These are phyloP conservation scores for Suillus spraguei DNA, from an alignment of 768 basidiomycete genomes.

Conservation along the genomic window DNA sequence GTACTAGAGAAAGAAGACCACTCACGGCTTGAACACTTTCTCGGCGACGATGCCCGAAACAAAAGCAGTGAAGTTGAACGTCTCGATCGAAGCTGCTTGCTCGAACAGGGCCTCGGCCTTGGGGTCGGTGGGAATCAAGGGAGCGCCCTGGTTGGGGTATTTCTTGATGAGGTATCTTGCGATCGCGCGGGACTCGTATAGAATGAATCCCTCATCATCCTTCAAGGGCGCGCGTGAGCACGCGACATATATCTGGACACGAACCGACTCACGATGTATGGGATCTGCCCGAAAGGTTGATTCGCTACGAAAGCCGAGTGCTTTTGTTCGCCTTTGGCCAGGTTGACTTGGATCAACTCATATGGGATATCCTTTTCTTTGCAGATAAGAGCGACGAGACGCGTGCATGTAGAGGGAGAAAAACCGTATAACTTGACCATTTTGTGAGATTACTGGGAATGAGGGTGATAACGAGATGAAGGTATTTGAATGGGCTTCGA, in stretches of 20 bases:
- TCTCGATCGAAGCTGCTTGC: conserved; percentile 47
- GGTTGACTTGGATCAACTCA: conserved; percentile 47
- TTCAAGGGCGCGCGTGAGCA: conserved; percentile 14
- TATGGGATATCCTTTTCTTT: conserved; percentile 59
- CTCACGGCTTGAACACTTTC: conserved; percentile 55
- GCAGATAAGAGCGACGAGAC: conserved; percentile 51
- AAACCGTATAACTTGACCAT: conserved; percentile 41
- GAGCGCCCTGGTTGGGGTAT: conserved; percentile 53
- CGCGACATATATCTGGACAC: not conserved
- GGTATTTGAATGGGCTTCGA: too few relatives aligned
- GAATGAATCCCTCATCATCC: conserved; percentile 63
- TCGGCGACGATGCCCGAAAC: conserved; percentile 43
- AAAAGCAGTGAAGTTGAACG: conserved; percentile 12
- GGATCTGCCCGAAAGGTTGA: conserved; percentile 64
- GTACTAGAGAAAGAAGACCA: conserved; percentile 3
- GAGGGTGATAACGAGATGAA: too few relatives aligned
- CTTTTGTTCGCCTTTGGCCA: conserved; percentile 51
- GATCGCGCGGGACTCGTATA: conserved; percentile 69
- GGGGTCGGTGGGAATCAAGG: conserved; percentile 38
- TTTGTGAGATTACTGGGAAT: not conserved
- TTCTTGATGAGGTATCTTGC: conserved; percentile 58
- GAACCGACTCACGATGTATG: conserved; percentile 38
- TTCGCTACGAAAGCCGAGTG: conserved; percentile 40
- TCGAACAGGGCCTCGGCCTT: conserved; percentile 35
- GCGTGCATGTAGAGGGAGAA: conserved; percentile 47